Evolutionary conservation across 2,329 filamentous ascomycete species (phyloP).

Genomic region (Pseudogymnoascus sp.): DNA sequence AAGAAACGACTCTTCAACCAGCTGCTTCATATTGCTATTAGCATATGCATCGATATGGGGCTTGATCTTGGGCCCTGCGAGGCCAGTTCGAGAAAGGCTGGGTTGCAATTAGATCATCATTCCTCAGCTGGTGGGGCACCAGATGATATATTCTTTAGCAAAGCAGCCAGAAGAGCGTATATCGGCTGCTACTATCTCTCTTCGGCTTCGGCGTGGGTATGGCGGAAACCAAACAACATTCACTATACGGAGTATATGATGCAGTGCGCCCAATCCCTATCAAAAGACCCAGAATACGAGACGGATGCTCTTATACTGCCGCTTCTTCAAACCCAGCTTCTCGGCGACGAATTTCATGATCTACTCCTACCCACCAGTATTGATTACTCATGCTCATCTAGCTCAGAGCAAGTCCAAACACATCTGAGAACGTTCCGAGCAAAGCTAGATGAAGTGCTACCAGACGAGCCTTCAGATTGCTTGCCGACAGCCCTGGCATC

Average conservation of each 20-base stretch:
- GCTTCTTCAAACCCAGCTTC: slow-evolving; percentile 19
- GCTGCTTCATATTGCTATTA: slow-evolving; percentile 20
- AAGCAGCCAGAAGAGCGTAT: slow-evolving; percentile 16
- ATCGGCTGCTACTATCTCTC: slow-evolving; percentile 21
- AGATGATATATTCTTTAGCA: slow-evolving; percentile 9
- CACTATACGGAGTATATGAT: slow-evolving; percentile 16
- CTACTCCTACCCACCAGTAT: neutral
- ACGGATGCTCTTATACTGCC: slow-evolving; percentile 22
- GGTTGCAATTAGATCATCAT: slow-evolving; percentile 7
- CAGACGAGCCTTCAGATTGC: neutral
- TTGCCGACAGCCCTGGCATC: neutral
- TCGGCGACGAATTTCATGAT: slow-evolving; percentile 16
- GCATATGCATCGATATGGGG: slow-evolving; percentile 19
- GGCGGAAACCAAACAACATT: slow-evolving; percentile 16
- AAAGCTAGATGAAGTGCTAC: neutral
- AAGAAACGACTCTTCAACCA: slow-evolving; percentile 20
- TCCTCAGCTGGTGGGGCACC: neutral
- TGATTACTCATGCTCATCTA: neutral
- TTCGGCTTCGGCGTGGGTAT: slow-evolving; percentile 17
- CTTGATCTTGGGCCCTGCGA: slow-evolving; percentile 17
- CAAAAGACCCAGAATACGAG: slow-evolving; percentile 19
- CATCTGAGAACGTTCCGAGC: neutral
- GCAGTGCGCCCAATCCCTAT: slow-evolving; percentile 20
- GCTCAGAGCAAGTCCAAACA: neutral
- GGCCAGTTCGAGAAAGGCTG: slow-evolving; percentile 11